A percentile compares a stretch with the other conserved stretches of the same genome.
Evolutionary conservation across 768 basidiomycete species (phyloP).

Genomic region (Suillus cothurnatus): DNA sequence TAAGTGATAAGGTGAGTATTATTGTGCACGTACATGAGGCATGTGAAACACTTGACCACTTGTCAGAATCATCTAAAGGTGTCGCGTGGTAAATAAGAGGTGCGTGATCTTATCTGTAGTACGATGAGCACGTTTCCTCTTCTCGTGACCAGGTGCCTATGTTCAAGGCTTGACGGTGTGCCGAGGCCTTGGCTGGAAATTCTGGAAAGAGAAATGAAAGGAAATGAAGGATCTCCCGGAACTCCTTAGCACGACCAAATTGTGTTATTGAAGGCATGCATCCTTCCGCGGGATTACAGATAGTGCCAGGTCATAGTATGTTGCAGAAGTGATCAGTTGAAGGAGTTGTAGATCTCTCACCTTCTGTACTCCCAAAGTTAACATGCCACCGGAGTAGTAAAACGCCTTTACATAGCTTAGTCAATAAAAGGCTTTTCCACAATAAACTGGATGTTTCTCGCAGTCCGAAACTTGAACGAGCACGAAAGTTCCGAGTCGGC

Average conservation of each 20-base stretch:
- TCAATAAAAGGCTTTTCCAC: neutral
- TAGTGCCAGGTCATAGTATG: neutral
- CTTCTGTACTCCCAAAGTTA: neutral
- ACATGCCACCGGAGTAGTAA: neutral
- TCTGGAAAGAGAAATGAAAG: neutral
- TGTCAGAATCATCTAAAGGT: neutral
- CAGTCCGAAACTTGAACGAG: neutral
- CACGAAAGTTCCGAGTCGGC: neutral
- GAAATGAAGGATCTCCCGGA: neutral
- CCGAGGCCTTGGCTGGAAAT: neutral
- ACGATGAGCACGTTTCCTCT: neutral
- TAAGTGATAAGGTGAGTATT: conserved; percentile 8
- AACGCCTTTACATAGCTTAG: neutral
- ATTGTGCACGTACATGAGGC: conserved; percentile 2
- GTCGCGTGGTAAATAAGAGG: conserved; percentile 3
- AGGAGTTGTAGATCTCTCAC: neutral
- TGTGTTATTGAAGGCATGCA: neutral
- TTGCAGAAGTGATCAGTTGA: neutral
- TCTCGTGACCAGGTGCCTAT: conserved; percentile 1
- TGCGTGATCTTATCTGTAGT: conserved; percentile 2
- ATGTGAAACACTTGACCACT: neutral
- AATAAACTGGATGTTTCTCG: neutral
- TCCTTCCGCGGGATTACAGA: neutral
- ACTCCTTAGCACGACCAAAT: neutral
- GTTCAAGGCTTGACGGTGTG: neutral